These are phyloP conservation scores for Hypoxylon rubiginosum DNA, from an alignment of 2,329 filamentous ascomycete genomes.

Conservation along the genomic window DNA sequence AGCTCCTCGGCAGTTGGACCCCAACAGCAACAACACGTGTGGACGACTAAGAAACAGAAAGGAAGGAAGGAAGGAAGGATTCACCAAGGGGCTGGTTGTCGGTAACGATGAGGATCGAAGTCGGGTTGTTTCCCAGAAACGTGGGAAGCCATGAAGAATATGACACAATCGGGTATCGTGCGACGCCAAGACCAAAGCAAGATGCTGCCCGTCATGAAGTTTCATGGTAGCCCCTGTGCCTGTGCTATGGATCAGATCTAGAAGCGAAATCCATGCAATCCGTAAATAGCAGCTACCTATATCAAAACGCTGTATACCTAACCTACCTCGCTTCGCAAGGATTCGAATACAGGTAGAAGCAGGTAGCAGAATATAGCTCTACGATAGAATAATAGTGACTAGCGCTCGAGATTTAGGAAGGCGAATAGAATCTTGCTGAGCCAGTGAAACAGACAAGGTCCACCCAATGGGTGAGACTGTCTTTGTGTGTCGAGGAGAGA, in stretches of 20 bases:
- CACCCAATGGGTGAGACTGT: conserved; percentile 23
- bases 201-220: not conserved
- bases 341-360: not conserved
- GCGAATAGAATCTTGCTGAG: not conserved
- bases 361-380: not conserved
- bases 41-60: not conserved
- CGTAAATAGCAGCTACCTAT: no score
- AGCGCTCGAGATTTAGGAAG: not conserved
- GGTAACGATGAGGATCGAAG: not conserved
- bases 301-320: not conserved
- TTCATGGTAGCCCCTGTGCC: not conserved
- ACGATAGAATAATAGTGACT: not conserved
- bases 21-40: not conserved
- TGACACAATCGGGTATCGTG: not conserved
- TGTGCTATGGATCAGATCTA: no score
- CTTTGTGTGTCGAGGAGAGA: conserved; percentile 9
- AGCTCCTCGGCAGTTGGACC: not conserved
- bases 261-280: no score
- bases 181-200: not conserved
- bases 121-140: not conserved
- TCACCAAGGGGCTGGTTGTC: not conserved
- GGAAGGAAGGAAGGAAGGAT: not conserved
- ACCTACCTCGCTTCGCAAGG: not conserved
- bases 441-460: conserved; percentile 14
- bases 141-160: not conserved